Evolutionary conservation across 345 rosid genomes (phyloP), one percentile per base, ranked within the genome.

Genomic region (Gossypium ekmanianum): DNA sequence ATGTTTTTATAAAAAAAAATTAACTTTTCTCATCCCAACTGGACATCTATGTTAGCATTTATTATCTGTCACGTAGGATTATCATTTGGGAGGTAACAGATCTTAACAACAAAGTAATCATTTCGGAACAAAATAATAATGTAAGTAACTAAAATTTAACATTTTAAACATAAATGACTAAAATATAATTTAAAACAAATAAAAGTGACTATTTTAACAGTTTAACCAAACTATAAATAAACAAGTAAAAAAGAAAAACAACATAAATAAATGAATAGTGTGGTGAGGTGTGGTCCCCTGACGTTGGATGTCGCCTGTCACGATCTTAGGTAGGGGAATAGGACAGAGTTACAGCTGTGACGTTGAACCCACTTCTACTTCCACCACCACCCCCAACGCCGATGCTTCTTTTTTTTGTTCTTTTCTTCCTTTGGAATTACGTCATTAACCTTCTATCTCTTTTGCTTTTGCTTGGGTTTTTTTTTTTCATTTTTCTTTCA

Each of bases 281-380:
- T 63, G 68, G 48, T 9, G 51, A 9, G 11, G 58, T 52, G 20
- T 7, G 22, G 20, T 66, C 34, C 71, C 69, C 17, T 52, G 18
- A 68, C 16, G 56, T 51, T 51, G 18, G 18, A 0, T 51, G 18
- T 16, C 56, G 63, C 29, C 11, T 71, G 82, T 80, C 81, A 69
- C 76, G 11, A 50, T 79, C 84, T 79, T 75, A 59, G 82, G 83
- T 77, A 41, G n/a, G 41, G 27, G 76, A 78, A 76, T 43, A 58
- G 57, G 81, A 81, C 85, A 87, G 77, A 70, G 73, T 75, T 44
- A 84, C 86, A 82, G 86, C 87, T 84, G 80, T 79, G 83, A 75
- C 39, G 9, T 51, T 58, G 84, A 80, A 79, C 84, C 85, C 77
- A 79, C 79, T 24, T 16, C 84, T 61, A 55, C 71, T 77, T 76